These are phyloP conservation scores for Wickerhamiella bombiphila DNA, from an alignment of 805 yeast genomes.

Conservation along the genomic window DNA sequence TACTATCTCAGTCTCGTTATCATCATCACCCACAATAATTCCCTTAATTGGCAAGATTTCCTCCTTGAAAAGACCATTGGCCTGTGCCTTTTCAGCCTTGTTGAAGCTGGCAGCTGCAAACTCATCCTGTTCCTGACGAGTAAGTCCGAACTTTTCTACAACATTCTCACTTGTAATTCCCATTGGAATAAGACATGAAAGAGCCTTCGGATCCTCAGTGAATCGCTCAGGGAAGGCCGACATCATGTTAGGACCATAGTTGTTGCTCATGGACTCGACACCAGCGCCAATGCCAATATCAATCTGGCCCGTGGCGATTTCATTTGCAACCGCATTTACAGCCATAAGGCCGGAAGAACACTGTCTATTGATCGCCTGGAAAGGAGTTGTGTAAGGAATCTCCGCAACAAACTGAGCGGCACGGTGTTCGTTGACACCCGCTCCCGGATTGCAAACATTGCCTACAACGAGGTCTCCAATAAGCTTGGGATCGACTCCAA, in stretches of 20 bases:
- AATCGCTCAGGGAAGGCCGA: slow-evolving; percentile 39
- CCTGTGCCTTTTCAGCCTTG: slow-evolving; percentile 68
- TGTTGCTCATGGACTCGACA: slow-evolving; percentile 85
- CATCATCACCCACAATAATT: slow-evolving; percentile 41
- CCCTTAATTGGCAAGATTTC: slow-evolving; percentile 76
- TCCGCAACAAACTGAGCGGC: slow-evolving; percentile 90
- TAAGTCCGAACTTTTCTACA: slow-evolving; percentile 47
- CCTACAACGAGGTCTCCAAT: slow-evolving; percentile 84
- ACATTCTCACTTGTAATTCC: slow-evolving; percentile 92
- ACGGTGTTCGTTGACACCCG: slow-evolving; percentile 90
- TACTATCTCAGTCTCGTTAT: slow-evolving; percentile 35
- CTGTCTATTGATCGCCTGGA: slow-evolving; percentile 78
- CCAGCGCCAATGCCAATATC: slow-evolving; percentile 86
- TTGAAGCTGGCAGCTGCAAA: slow-evolving; percentile 79
- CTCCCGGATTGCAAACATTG: slow-evolving; percentile 80
- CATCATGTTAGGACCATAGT: slow-evolving; percentile 68
- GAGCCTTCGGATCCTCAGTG: slow-evolving; percentile 33
- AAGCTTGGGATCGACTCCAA: slow-evolving; percentile 36
- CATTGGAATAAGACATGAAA: slow-evolving; percentile 84
- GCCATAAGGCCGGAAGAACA: slow-evolving; percentile 93
- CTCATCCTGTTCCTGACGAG: slow-evolving; percentile 64
- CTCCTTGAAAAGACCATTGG: slow-evolving; percentile 60
- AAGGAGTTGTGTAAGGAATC: slow-evolving; percentile 64
- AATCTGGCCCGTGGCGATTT: slow-evolving; percentile 76
- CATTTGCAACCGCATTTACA: slow-evolving; percentile 76